Evolutionary conservation across 2,329 filamentous ascomycete species (phyloP).

Genomic region (Ilyonectria mors-panacis): DNA sequence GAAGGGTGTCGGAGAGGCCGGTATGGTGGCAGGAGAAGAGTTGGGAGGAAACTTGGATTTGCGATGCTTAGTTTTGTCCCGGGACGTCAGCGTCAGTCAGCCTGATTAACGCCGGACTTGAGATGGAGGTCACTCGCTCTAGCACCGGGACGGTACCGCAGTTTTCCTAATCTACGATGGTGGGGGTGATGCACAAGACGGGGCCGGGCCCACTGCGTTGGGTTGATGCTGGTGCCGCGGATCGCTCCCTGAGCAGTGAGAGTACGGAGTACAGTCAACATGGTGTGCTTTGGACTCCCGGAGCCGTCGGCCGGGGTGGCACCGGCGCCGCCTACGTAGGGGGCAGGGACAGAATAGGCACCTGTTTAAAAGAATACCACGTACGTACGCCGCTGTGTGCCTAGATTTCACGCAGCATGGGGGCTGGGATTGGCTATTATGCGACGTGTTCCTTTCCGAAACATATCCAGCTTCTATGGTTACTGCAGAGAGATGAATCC

Average conservation of each 20-base stretch:
- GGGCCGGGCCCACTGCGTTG: slow-evolving; percentile 7
- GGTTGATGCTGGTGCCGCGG: background rate
- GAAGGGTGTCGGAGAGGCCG: slow-evolving; percentile 27
- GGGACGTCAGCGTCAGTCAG: slow-evolving; percentile 31
- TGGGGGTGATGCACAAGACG: slow-evolving; percentile 30
- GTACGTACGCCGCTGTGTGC: slow-evolving; percentile 20
- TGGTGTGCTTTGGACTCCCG: slow-evolving; percentile 19
- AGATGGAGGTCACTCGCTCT: slow-evolving; percentile 26
- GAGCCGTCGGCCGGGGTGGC: slow-evolving; percentile 28
- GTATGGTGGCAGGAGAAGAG: slow-evolving; percentile 11
- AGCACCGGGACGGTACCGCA: slow-evolving; percentile 19
- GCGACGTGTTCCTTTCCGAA: background rate
- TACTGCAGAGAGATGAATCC: background rate
- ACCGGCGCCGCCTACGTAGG: slow-evolving; percentile 27
- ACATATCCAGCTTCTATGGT: background rate
- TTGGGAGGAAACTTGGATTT: slow-evolving; percentile 21
- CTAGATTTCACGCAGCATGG: background rate
- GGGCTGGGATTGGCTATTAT: background rate
- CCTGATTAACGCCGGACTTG: slow-evolving; percentile 31
- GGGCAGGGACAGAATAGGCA: background rate
- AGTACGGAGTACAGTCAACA: background rate
- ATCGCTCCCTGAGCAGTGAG: background rate
- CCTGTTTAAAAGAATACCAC: slow-evolving; percentile 3
- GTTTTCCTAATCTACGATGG: slow-evolving; percentile 19
- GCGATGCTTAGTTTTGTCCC: slow-evolving; percentile 22